These are phyloP conservation scores for Phoma sp. DNA, from an alignment of 2,329 filamentous ascomycete species.

Conservation along the genomic window DNA sequence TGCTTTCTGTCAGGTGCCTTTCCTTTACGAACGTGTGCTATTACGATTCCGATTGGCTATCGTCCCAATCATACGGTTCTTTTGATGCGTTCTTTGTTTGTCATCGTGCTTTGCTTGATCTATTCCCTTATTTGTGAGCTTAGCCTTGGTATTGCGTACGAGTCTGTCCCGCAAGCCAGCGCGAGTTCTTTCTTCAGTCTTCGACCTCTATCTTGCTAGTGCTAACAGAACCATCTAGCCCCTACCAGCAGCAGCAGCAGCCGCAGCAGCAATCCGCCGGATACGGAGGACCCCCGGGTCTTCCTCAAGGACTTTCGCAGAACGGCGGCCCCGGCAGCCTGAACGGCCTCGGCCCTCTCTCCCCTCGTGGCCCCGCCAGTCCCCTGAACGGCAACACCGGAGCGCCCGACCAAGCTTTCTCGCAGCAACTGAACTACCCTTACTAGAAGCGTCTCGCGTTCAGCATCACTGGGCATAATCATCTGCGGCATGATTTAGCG, in stretches of 20 bases:
- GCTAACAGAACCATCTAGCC: conserved; percentile 9
- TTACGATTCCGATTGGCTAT: conserved; percentile 46
- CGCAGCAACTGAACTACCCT: conserved; percentile 36
- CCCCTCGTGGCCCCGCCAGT: conserved; percentile 15
- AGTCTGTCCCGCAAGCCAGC: neutral
- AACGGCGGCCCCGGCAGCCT: conserved; percentile 15
- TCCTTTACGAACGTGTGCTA: conserved; percentile 33
- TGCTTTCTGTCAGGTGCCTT: conserved; percentile 43
- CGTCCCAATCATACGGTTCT: conserved; percentile 45
- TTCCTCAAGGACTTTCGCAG: conserved; percentile 17
- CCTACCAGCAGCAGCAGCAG: conserved; percentile 18
- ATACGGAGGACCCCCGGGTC: conserved; percentile 15
- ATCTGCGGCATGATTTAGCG: conserved; percentile 21
- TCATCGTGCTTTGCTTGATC: conserved; percentile 33
- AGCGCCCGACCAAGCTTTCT: conserved; percentile 43
- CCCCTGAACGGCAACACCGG: conserved; percentile 40
- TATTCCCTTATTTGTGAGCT: conserved; percentile 12
- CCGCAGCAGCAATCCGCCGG: conserved; percentile 15
- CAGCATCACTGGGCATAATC: conserved; percentile 18
- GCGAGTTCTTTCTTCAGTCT: neutral
- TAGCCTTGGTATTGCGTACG: conserved; percentile 13
- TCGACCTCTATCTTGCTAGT: neutral
- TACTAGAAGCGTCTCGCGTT: conserved; percentile 18
- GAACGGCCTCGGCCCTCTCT: conserved; percentile 16
- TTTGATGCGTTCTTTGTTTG: conserved; percentile 36